A percentile compares a stretch with the other conserved stretches of the same genome.
These are phyloP conservation scores for Acacia pycnantha DNA, from an alignment of 331 rosid species.

Conservation along the genomic window DNA sequence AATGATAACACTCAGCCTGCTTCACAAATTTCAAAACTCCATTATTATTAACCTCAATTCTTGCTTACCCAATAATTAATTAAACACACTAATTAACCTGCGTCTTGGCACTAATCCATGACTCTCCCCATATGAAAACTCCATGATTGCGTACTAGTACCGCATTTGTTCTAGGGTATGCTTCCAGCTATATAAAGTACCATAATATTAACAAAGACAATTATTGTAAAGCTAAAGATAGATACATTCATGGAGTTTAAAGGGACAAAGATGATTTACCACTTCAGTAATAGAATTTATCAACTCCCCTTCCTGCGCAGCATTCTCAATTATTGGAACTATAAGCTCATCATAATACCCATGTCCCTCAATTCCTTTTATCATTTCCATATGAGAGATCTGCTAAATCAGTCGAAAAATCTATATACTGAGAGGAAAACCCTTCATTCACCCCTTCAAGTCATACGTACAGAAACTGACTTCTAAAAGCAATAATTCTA, in stretches of 20 bases:
- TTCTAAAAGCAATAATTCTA: background rate
- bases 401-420: conserved; percentile 23
- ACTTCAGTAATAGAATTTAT: conserved; percentile 60
- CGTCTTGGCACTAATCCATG: conserved; percentile 14
- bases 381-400: conserved; percentile 75
- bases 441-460: background rate
- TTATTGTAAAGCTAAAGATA: background rate
- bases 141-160: conserved; percentile 75
- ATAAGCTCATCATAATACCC: conserved; percentile 67
- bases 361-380: conserved; percentile 72
- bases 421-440: background rate
- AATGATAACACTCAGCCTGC: conserved; percentile 18
- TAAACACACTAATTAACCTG: background rate
- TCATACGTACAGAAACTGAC: background rate
- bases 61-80: no score
- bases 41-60: background rate
- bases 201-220: background rate
- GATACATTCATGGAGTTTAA: no score
- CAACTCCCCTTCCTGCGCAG: conserved; percentile 60
- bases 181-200: conserved; percentile 40
- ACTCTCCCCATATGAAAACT: conserved; percentile 63
- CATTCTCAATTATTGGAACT: conserved; percentile 69
- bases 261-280: conserved; percentile 26
- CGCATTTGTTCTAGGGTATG: conserved; percentile 65
- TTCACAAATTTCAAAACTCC: background rate